phyloP scores from a whole-genome alignment of 768 basidiomycete species.

The Flagelloscypha sp. region DNA sequence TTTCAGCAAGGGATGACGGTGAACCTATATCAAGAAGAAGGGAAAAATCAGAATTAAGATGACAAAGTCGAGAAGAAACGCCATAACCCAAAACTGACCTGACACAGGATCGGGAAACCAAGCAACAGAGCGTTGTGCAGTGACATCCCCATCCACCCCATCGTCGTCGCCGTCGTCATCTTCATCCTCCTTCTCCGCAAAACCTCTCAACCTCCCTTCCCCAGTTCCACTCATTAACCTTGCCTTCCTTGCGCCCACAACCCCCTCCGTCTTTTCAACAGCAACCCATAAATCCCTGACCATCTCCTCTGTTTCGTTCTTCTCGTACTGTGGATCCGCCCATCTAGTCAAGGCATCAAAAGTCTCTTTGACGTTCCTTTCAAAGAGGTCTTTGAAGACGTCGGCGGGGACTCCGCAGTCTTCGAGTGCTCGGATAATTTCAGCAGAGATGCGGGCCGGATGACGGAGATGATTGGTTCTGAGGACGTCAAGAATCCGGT shows the following conservation, averaged over 20 bases:
- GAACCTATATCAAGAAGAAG: too few relatives aligned
- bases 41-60: too few relatives aligned
- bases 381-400: slow-evolving; percentile 17
- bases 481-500: slow-evolving; percentile 45
- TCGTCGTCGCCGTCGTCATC: slow-evolving; percentile 32
- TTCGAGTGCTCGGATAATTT: slow-evolving; percentile 36
- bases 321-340: slow-evolving; percentile 7
- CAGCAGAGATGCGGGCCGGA: slow-evolving; percentile 29
- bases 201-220: slow-evolving; percentile 37
- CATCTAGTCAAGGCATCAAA: slow-evolving; percentile 17
- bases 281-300: slow-evolving; percentile 12
- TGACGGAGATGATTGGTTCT: slow-evolving; percentile 26
- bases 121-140: slow-evolving; percentile 39
- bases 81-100: too few relatives aligned
- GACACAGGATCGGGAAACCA: slow-evolving; percentile 67
- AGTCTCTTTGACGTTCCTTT: slow-evolving; percentile 15
- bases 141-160: slow-evolving; percentile 14
- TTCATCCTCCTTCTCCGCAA: slow-evolving; percentile 28
- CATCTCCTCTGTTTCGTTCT: slow-evolving; percentile 14
- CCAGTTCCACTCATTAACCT: slow-evolving; percentile 21
- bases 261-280: slow-evolving; percentile 14
- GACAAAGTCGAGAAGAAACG: too few relatives aligned
- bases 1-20: slow-evolving; percentile 59
- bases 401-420: slow-evolving; percentile 34
- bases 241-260: slow-evolving; percentile 12